phyloP scores from a whole-genome alignment of 768 basidiomycete species.

The Daedalea quercina region DNA sequence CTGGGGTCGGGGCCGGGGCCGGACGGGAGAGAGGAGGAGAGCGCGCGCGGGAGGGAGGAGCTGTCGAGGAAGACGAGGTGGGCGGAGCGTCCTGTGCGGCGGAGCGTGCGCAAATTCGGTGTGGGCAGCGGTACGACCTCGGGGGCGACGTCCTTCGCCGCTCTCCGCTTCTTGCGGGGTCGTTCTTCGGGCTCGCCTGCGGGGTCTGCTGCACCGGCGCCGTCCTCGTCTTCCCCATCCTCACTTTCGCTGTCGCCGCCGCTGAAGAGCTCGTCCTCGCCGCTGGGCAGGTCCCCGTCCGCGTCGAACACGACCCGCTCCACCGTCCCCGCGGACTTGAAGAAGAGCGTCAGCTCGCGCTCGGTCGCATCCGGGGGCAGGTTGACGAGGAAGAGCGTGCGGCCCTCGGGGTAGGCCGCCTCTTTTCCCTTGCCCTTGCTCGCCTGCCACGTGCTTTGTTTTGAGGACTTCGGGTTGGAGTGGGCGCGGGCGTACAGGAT shows the following conservation, averaged over 20 bases:
- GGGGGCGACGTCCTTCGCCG: conserved; percentile 28
- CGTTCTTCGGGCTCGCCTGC: conserved; percentile 24
- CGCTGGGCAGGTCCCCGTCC: conserved; percentile 23
- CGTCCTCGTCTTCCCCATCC: conserved; percentile 27
- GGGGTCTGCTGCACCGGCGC: conserved; percentile 28
- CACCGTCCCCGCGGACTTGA: conserved; percentile 69
- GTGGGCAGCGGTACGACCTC: conserved; percentile 57
- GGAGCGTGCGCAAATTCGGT: conserved; percentile 44
- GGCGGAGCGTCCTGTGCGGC: conserved; percentile 58
- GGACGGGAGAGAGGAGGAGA: no score
- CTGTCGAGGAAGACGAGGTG: conserved; percentile 70
- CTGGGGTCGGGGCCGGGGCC: conserved; percentile 14
- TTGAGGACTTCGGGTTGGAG: conserved; percentile 37
- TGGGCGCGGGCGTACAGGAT: conserved; percentile 76
- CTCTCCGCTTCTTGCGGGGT: conserved; percentile 28
- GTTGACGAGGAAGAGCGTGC: conserved; percentile 87
- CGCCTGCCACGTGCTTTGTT: conserved; percentile 6
- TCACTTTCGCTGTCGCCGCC: conserved; percentile 30
- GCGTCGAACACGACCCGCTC: conserved; percentile 67
- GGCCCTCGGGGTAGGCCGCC: conserved; percentile 37
- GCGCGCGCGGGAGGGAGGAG: conserved; percentile 62
- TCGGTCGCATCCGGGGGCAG: conserved; percentile 85
- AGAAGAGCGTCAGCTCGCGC: conserved; percentile 70
- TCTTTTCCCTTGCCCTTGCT: conserved; percentile 13
- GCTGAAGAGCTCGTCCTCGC: conserved; percentile 18